Evolutionary conservation across 2,329 filamentous ascomycete genomes (phyloP).

Genomic region (Colletotrichum plurivorum): DNA sequence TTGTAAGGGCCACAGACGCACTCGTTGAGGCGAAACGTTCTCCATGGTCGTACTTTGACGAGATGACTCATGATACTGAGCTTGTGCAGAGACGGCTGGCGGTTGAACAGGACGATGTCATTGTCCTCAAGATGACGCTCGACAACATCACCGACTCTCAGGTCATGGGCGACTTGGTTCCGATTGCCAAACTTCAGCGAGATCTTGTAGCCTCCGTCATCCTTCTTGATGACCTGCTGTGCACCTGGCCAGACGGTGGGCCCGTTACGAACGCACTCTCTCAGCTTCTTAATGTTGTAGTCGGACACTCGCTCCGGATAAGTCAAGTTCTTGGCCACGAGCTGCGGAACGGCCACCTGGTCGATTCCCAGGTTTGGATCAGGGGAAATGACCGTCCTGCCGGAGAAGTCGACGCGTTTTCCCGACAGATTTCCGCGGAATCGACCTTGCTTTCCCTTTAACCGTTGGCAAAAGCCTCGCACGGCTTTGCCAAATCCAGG

Average conservation of each 20-base stretch:
- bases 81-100: slow-evolving; percentile 97
- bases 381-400: slow-evolving; percentile 96
- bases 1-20: slow-evolving; percentile 99
- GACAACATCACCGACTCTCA: slow-evolving; percentile 88
- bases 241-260: slow-evolving; percentile 88
- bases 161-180: slow-evolving; percentile 78
- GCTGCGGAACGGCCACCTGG: slow-evolving; percentile 89
- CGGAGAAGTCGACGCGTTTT: slow-evolving; percentile 98
- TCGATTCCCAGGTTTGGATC: slow-evolving; percentile 96
- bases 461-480: slow-evolving; percentile 91
- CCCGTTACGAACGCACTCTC: slow-evolving; percentile 81
- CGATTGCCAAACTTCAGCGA: slow-evolving; percentile 83
- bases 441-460: slow-evolving; percentile 97
- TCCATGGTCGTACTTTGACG: slow-evolving; percentile 93
- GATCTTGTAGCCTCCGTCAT: slow-evolving; percentile 76
- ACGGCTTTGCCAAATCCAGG: slow-evolving; percentile 89
- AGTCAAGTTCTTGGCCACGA: slow-evolving; percentile 96
- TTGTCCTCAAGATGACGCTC: slow-evolving; percentile 96
- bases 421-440: slow-evolving; percentile 97
- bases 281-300: slow-evolving; percentile 88
- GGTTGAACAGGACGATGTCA: slow-evolving; percentile 97
- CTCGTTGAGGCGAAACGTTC: slow-evolving; percentile 96
- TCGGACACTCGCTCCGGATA: slow-evolving; percentile 91
- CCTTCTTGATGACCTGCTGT: slow-evolving; percentile 80
- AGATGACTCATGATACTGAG: slow-evolving; percentile 98